Evolutionary conservation across 2,329 filamentous ascomycete species (phyloP).

Genomic region (Diplocarpon rosae): DNA sequence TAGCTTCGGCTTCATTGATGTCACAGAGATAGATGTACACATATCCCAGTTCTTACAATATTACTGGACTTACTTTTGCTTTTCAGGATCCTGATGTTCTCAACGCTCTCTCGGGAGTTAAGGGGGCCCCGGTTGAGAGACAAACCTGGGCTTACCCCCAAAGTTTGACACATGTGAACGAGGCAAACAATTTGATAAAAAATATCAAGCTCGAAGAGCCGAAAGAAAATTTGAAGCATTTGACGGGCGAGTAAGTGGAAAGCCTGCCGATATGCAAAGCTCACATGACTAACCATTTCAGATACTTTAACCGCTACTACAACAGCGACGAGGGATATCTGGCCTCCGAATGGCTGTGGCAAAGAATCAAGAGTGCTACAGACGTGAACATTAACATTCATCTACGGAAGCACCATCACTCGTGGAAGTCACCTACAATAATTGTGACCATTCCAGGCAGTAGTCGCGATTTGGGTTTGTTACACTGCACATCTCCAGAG

Average conservation of each 20-base stretch:
- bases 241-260: conserved; percentile 7
- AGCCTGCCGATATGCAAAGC: neutral
- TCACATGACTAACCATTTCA: neutral
- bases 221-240: conserved; percentile 1
- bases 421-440: conserved; percentile 6
- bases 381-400: conserved; percentile 5
- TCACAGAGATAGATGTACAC: conserved; percentile 12
- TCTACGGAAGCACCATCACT: conserved; percentile 6
- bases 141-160: conserved; percentile 7
- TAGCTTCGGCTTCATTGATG: conserved; percentile 12
- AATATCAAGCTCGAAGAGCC: conserved; percentile 3
- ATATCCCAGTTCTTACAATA: neutral
- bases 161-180: conserved; percentile 2
- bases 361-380: conserved; percentile 2
- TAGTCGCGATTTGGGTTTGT: conserved; percentile 4
- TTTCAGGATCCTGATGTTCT: neutral
- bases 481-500: conserved; percentile 16
- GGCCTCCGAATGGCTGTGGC: conserved; percentile 5
- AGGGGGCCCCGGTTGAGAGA: neutral
- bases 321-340: conserved; percentile 4
- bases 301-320: conserved; percentile 3
- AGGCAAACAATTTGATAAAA: conserved; percentile 5
- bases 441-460: conserved; percentile 11
- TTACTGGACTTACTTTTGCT: neutral
- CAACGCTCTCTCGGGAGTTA: neutral